These are phyloP conservation scores for Flaveria bidentis DNA, from an alignment of 129 eudicot species.

Conservation along the genomic window DNA sequence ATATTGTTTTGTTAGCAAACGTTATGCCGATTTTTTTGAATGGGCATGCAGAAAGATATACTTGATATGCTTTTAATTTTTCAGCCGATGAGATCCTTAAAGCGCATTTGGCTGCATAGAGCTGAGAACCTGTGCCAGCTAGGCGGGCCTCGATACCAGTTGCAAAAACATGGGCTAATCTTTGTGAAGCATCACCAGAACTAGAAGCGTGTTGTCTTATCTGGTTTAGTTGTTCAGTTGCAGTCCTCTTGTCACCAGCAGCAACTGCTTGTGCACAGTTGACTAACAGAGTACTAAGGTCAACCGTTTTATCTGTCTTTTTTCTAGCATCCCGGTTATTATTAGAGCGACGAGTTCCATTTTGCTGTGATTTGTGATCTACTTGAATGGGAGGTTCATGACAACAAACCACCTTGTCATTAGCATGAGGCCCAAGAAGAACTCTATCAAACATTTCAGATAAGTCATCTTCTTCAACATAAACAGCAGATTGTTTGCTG, in stretches of 20 bases:
- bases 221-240: slow-evolving; percentile 51
- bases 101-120: slow-evolving; percentile 46
- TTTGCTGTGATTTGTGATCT: slow-evolving; percentile 21
- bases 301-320: slow-evolving; percentile 38
- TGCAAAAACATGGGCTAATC: slow-evolving; percentile 61
- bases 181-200: slow-evolving; percentile 62
- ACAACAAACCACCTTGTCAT: slow-evolving; percentile 19
- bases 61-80: slow-evolving; percentile 64
- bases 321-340: slow-evolving; percentile 40
- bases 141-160: slow-evolving; percentile 71
- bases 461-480: slow-evolving; percentile 53
- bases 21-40: slow-evolving; percentile 50
- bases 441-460: slow-evolving; percentile 76
- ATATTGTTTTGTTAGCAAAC: slow-evolving; percentile 48
- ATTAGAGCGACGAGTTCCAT: slow-evolving; percentile 25
- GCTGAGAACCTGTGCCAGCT: slow-evolving; percentile 68
- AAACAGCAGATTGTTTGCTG: slow-evolving; percentile 70
- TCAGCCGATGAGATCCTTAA: slow-evolving; percentile 47
- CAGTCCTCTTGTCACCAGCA: slow-evolving; percentile 48
- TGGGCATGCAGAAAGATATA: slow-evolving; percentile 63
- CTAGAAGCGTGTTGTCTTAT: slow-evolving; percentile 65
- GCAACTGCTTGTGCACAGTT: slow-evolving; percentile 71
- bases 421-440: slow-evolving; percentile 47
- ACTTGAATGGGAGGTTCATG: slow-evolving; percentile 10
- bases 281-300: slow-evolving; percentile 53